phyloP scores from a whole-genome alignment of 257 asterid species.

The Nicotiana obtusifolia region DNA sequence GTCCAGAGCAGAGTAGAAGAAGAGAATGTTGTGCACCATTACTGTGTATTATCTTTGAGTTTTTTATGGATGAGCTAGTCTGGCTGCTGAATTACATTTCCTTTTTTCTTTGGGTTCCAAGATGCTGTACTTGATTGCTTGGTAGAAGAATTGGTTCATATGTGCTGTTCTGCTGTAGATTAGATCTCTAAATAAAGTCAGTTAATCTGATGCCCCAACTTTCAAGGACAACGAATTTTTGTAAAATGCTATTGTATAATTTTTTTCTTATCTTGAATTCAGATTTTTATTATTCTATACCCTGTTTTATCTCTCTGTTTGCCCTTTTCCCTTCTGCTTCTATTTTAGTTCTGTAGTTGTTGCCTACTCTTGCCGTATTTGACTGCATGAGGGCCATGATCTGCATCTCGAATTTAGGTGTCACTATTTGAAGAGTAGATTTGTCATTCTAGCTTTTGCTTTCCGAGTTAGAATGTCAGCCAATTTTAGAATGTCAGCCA shows the following conservation, averaged over 20 bases:
- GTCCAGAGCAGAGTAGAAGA: conserved; percentile 14
- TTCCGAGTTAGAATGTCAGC: neutral
- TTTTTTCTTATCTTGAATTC: neutral
- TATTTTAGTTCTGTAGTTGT: neutral
- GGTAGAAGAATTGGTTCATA: conserved; percentile 7
- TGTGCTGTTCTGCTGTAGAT: conserved; percentile 5
- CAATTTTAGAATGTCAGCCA: neutral
- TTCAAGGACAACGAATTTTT: neutral
- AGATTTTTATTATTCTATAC: neutral
- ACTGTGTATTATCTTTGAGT: neutral
- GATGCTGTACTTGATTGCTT: neutral
- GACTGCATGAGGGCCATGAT: neutral
- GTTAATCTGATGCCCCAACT: neutral
- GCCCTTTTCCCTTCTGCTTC: neutral
- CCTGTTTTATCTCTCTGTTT: neutral
- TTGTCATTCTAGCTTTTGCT: neutral
- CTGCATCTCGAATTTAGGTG: neutral
- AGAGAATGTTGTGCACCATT: neutral
- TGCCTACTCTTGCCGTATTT: neutral
- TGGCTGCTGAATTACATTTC: neutral
- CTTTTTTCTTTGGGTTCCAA: neutral
- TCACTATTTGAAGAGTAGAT: neutral
- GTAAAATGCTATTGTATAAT: neutral
- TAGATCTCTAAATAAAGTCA: neutral
- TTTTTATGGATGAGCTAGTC: neutral